A percentile compares a stretch with the other conserved stretches of the same genome.
Conservation (phyloP, 441 rosid species). For the Aleurites moluccanus region DNA sequence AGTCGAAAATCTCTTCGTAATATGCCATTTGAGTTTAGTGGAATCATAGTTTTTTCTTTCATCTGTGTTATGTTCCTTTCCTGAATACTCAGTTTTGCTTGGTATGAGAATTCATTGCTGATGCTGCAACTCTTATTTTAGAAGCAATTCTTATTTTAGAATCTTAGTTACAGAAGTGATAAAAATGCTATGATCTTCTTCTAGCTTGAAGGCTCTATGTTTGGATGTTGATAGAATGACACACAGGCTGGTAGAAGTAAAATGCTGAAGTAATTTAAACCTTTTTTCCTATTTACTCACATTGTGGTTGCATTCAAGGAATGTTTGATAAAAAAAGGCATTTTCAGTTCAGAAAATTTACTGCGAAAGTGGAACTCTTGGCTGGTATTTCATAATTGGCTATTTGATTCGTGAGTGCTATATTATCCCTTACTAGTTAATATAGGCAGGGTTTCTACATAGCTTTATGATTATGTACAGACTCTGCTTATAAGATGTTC, state of each 20-base stretch:
- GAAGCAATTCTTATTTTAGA: constrained; percentile 1
- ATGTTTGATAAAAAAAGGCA: constrained; percentile 1
- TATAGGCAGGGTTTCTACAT: neutral
- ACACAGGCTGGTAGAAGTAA: neutral
- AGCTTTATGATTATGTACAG: neutral
- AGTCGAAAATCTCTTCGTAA: neutral
- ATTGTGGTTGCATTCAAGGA: neutral
- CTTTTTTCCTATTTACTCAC: neutral
- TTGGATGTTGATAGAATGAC: neutral
- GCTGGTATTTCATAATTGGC: neutral
- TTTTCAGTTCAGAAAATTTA: neutral
- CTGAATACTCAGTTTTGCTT: neutral
- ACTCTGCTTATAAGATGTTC: neutral
- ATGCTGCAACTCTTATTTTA: neutral
- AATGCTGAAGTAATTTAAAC: neutral
- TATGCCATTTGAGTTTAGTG: neutral
- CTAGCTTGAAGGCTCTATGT: neutral
- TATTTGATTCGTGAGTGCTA: neutral
- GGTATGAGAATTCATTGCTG: neutral
- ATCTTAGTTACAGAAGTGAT: constrained; percentile 4
- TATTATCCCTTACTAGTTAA: neutral
- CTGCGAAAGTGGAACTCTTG: neutral
- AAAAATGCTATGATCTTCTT: neutral
- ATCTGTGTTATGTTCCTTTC: neutral
- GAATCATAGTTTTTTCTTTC: neutral